Evolutionary conservation across 768 basidiomycete species (phyloP).

Genomic region (Boletus fagicola): DNA sequence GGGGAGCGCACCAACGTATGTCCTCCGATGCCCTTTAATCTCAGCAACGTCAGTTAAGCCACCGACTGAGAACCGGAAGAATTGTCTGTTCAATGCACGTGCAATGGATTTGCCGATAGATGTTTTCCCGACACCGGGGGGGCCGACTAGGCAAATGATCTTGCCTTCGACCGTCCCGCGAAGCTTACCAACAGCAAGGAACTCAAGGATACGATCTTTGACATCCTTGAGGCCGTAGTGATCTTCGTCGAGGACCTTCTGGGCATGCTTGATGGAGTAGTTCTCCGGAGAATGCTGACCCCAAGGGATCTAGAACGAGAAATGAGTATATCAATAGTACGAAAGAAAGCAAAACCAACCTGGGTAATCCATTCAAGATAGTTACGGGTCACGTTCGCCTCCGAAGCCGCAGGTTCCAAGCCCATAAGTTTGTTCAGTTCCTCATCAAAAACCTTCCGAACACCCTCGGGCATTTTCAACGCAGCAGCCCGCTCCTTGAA

Average conservation of each 20-base stretch:
- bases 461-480: constrained; percentile 86
- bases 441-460: constrained; percentile 94
- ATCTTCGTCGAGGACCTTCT: constrained; percentile 85
- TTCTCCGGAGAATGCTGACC: constrained; percentile 93
- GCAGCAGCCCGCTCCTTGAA: constrained; percentile 80
- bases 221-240: constrained; percentile 92
- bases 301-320: constrained; percentile 79
- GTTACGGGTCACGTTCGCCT: constrained; percentile 92
- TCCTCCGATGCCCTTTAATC: constrained; percentile 96
- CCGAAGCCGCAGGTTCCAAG: constrained; percentile 86
- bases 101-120: constrained; percentile 95
- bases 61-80: constrained; percentile 96
- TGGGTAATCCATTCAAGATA: constrained; percentile 93
- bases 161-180: constrained; percentile 96
- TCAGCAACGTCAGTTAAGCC: constrained; percentile 97
- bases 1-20: constrained; percentile 93
- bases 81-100: constrained; percentile 83
- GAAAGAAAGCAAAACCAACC: constrained; percentile 35
- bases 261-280: constrained; percentile 81
- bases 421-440: constrained; percentile 88
- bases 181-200: constrained; percentile 92
- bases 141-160: constrained; percentile 94
- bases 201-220: constrained; percentile 92
- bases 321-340: not conserved
- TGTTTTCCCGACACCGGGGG: constrained; percentile 97